A percentile compares a stretch with the other conserved stretches of the same genome.
Conservation (phyloP, 2,329 filamentous ascomycete genomes). For the Dothideomycetes sp. region DNA sequence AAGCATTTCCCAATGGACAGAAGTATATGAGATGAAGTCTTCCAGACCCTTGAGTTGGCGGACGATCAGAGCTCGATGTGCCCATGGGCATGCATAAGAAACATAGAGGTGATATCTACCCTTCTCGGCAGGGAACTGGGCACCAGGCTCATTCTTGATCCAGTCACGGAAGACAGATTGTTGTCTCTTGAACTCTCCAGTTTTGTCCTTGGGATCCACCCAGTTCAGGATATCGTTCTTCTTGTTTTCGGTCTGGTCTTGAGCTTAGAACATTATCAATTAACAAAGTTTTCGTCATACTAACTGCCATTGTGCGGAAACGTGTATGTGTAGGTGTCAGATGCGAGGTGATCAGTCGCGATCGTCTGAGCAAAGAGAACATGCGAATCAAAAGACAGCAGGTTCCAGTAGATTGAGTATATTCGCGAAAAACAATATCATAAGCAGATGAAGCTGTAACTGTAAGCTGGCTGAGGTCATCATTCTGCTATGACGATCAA, state of each 20-base stretch:
- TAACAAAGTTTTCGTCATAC: background rate
- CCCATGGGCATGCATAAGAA: constrained; percentile 92
- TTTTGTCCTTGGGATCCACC: constrained; percentile 67
- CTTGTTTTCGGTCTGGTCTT: constrained; percentile 15
- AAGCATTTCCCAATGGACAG: constrained; percentile 87
- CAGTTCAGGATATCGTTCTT: constrained; percentile 61
- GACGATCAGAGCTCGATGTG: constrained; percentile 77
- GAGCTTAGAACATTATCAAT: background rate
- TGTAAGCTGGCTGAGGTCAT: constrained; percentile 12
- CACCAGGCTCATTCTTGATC: constrained; percentile 62
- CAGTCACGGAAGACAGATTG: constrained; percentile 71
- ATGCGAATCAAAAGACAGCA: constrained; percentile 1
- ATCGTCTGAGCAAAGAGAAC: constrained; percentile 10
- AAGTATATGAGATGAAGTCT: constrained; percentile 66
- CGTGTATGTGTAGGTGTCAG: constrained; percentile 3
- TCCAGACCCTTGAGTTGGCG: constrained; percentile 87
- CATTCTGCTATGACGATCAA: constrained; percentile 3
- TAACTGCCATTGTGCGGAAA: constrained; percentile 14
- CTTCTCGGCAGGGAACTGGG: constrained; percentile 75
- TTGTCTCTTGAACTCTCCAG: constrained; percentile 89
- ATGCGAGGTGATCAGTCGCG: constrained; percentile 5
- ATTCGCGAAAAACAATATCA: no score
- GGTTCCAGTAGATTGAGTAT: no score
- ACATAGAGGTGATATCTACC: constrained; percentile 91
- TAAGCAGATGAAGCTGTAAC: no score